These are phyloP conservation scores for Nitzschia sp. DNA, from an alignment of 108 stramenopile species.

Conservation along the genomic window DNA sequence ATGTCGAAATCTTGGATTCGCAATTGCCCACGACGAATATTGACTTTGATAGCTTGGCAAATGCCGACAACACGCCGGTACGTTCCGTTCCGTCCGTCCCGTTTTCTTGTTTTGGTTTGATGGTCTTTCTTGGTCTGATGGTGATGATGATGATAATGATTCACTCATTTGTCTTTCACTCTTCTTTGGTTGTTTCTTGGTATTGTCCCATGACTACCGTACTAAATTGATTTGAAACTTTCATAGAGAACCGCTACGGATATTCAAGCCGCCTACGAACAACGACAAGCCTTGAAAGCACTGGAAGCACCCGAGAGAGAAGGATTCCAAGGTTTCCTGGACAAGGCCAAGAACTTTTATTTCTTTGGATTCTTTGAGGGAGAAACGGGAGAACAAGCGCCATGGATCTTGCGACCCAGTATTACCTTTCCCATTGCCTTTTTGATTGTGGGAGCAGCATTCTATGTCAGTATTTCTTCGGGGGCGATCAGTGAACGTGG, in stretches of 20 bases:
- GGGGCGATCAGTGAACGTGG: constrained; percentile 85
- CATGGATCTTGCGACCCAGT: constrained; percentile 90
- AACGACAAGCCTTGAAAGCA: constrained; percentile 49
- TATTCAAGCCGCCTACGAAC: constrained; percentile 78
- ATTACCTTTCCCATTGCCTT: constrained; percentile 94
- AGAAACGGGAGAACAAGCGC: constrained; percentile 89
- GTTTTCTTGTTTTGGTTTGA: no score
- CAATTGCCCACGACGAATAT: constrained; percentile 46
- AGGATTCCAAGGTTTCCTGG: constrained; percentile 69
- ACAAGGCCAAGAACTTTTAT: constrained; percentile 80
- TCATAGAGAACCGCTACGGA: constrained; percentile 57
- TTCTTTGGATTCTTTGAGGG: constrained; percentile 95
- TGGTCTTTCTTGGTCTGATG: no score
- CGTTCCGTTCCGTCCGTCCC: no score
- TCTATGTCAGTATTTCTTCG: constrained; percentile 62
- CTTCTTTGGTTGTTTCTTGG: no score
- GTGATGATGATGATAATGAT: no score
- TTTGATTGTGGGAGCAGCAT: constrained; percentile 81
- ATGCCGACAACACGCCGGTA: constrained; percentile 17
- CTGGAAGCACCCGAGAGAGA: constrained; percentile 52
- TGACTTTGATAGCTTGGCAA: constrained; percentile 41
- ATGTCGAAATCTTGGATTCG: constrained; percentile 61
- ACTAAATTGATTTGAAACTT: no score
- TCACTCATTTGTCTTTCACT: no score
- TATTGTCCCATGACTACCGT: no score